These are phyloP conservation scores for Cyclocybe aegerita DNA, from an alignment of 768 basidiomycete genomes.

Conservation along the genomic window DNA sequence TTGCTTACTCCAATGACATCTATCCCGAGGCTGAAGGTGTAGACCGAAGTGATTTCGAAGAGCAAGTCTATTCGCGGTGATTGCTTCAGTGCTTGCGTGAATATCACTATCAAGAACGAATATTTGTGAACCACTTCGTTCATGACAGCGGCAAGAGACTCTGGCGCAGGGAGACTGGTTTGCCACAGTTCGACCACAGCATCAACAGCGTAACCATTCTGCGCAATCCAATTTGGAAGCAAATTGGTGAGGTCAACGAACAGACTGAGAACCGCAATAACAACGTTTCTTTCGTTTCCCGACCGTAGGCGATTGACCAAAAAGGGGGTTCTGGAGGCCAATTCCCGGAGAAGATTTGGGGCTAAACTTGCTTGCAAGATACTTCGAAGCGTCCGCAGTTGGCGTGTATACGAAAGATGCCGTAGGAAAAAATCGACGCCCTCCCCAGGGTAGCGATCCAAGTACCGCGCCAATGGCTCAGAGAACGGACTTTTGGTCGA, in stretches of 20 bases:
- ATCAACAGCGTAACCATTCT: conserved; percentile 67
- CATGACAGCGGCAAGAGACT: conserved; percentile 39
- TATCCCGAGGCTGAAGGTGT: conserved; percentile 75
- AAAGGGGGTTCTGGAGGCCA: conserved; percentile 55
- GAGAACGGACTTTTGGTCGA: conserved; percentile 91
- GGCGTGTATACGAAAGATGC: conserved; percentile 73
- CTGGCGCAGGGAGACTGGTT: conserved; percentile 43
- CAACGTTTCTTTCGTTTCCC: conserved; percentile 45
- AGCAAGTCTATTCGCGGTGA: conserved; percentile 83
- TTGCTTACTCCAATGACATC: conserved; percentile 77
- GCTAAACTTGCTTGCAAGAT: conserved; percentile 81
- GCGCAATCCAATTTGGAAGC: conserved; percentile 69
- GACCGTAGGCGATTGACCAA: conserved; percentile 54
- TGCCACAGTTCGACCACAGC: conserved; percentile 76
- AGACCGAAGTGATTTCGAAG: conserved; percentile 84
- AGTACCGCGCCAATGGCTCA: conserved; percentile 84
- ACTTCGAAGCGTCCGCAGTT: conserved; percentile 81
- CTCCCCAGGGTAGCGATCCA: conserved; percentile 87
- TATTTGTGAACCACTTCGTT: conserved; percentile 60
- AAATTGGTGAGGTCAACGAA: conserved; percentile 73
- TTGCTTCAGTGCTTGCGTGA: conserved; percentile 67
- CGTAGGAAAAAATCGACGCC: conserved; percentile 83
- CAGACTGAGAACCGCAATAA: conserved; percentile 73
- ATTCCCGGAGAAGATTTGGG: conserved; percentile 68
- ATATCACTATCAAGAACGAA: conserved; percentile 70